Base-by-base conservation (phyloP, 257 asterid genomes). In the Gentiana macrophylla region DNA sequence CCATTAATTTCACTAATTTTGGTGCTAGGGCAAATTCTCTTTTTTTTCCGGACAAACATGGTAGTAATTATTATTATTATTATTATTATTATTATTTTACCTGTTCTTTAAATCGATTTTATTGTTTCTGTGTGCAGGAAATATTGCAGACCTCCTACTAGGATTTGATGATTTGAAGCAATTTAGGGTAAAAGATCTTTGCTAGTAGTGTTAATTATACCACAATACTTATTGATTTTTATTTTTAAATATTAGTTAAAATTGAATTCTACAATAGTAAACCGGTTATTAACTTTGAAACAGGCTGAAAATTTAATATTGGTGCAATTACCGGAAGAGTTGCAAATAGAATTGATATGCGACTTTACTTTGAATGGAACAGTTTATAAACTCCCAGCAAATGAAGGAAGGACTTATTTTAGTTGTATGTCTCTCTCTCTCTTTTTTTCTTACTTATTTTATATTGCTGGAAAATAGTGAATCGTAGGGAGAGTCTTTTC, bases 241-340 rank as follows among this genome's bases (percentile, higher is more conserved):
- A 10, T 5, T 55, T 38, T 2, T 6, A 37, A 35, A 37, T 6
- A 15, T n/a, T 50, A n/a, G 2, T n/a, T 53, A 5, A 33, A 7
- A 12, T 12, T n/a, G 2, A 4, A 55, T 35, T 1, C 32, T 35
- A 54, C 33, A 55, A 37, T 35, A 13, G 3, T 41, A 37, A 32
- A 38, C 35, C 8, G 33, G 5, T 55, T 12, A 4, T 38, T n/a
- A 32, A 2, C n/a, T 37, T 7, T 6, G 33, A 1, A n/a, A 32
- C 62, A 46, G 62, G 8, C 35, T 11, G 62, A 58, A 8, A 58
- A 15, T 5, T 46, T 32, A 34, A 12, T 6, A 67, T 67, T 1
- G 73, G 73, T 12, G 63, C 64, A 11, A 55, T 72, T 48, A 58
- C 67, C 37, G 77, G 77, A 59, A 61, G 77, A 36, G 77, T 72